Base-by-base conservation (phyloP, 495 filamentous ascomycete genomes). In the Pyrenula aspistea region DNA sequence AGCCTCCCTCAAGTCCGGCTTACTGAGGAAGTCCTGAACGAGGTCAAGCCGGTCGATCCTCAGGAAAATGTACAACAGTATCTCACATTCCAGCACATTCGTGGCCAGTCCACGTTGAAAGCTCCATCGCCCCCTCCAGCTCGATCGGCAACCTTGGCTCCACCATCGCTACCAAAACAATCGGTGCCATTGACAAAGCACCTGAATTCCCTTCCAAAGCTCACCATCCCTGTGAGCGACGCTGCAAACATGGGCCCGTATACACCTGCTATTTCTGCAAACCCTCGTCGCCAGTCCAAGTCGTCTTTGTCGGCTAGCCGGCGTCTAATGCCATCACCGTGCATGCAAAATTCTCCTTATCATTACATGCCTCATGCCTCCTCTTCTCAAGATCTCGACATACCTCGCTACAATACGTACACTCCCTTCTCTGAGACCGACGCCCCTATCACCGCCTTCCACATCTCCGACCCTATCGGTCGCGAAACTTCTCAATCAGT, bases 1-100 rank as follows among this genome's bases (percentile, higher is more conserved):
- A 75, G 74, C 53, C 64, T 76, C 47, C 74, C 83, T 31, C 74
- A 80, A 25, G 74, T 91, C 59, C 79, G 80, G 22, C 76, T 96
- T 25, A 83, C 90, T 54, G 80, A 87, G 65, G 82, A 84, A 55
- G 74, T 71, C 10, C 82, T 97, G 10, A 77, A 80, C 36, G 80
- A 77, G 53, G 68, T 97, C 11, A 70, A 83, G 54, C 68, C 69
- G 1, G 79, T 83, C 25, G 92, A 97, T 67, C 89, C 92, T 8
- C 89, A 91, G 62, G 92, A 97, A 67, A 94, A 88, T 60, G 87
- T 97, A 21, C 81, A 87, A 51, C 84, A 95, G 51, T 97, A 94
- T 74, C 73, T 97, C 53, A 77, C 79, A 62, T 88, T 88, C 67
- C 90, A 95, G 61, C 80, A 83, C 58, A 66, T 87, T 15, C 66